Conservation (phyloP, 2,329 filamentous ascomycete genomes). For the Aureobasidium musti region DNA sequence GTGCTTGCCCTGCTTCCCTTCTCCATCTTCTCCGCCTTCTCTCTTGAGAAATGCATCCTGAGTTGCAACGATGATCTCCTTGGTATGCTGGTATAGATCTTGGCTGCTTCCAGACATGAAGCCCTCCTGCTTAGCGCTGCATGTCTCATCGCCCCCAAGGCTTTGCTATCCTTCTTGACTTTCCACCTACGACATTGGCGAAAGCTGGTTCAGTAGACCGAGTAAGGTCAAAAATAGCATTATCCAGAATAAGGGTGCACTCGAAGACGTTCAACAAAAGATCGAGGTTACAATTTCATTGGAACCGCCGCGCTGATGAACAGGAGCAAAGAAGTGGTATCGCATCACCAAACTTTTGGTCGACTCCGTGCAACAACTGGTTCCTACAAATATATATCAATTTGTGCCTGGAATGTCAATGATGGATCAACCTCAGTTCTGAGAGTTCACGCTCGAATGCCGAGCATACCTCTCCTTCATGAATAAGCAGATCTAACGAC, state of each 20-base stretch:
- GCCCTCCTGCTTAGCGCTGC: constrained; percentile 1
- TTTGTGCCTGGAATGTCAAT: neutral
- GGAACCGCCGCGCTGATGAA: neutral
- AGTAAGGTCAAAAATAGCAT: neutral
- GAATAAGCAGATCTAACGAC: neutral
- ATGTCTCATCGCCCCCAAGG: constrained; percentile 1
- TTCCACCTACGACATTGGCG: constrained; percentile 8
- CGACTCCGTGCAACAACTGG: too few relatives aligned
- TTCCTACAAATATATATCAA: neutral
- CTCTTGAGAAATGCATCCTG: neutral
- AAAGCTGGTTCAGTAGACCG: neutral
- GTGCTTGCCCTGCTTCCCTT: constrained; percentile 6
- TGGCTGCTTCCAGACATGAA: neutral
- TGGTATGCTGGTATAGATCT: neutral
- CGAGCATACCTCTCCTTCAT: neutral
- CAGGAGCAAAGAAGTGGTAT: neutral
- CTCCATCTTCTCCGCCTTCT: neutral
- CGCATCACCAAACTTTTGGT: neutral
- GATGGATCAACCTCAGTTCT: neutral
- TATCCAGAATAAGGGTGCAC: neutral
- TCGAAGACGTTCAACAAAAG: too few relatives aligned
- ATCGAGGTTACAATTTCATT: neutral
- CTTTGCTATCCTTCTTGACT: neutral
- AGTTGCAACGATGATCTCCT: neutral
- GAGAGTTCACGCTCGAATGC: neutral